Evolutionary conservation across 169 alveolate genomes (phyloP).

Genomic region (Cryptosporidium ubiquitum): DNA sequence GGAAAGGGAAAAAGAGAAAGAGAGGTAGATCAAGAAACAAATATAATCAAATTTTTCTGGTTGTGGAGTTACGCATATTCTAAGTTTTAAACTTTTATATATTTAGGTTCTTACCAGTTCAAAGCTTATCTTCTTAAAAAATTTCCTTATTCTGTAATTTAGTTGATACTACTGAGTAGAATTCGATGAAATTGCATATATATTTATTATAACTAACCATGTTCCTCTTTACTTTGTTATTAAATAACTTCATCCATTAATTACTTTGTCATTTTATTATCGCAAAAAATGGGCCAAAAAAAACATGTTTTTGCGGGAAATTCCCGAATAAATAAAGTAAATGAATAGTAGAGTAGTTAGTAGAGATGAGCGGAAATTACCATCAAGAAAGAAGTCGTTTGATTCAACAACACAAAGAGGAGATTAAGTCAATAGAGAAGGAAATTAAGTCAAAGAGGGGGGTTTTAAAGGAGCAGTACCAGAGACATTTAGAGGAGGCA

Average conservation of each 20-base stretch:
- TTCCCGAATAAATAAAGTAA: background rate
- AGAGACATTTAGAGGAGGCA: constrained; percentile 20
- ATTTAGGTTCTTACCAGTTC: background rate
- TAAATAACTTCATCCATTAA: background rate
- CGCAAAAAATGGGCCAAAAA: background rate
- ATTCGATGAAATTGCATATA: background rate
- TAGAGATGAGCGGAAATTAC: constrained; percentile 26
- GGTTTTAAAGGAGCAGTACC: constrained; percentile 23
- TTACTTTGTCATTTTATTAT: background rate
- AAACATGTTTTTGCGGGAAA: constrained; percentile 16
- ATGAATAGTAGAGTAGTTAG: background rate
- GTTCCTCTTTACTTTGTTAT: background rate
- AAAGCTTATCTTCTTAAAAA: background rate
- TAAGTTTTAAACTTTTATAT: too few relatives aligned
- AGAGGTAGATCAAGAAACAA: too few relatives aligned
- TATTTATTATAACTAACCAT: too few relatives aligned
- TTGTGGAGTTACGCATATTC: background rate
- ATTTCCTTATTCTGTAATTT: background rate
- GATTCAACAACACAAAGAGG: constrained; percentile 65
- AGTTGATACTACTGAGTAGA: background rate
- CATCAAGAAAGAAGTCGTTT: constrained; percentile 73
- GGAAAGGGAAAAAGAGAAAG: background rate
- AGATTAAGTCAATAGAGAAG: constrained; percentile 46
- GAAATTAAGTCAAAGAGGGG: constrained; percentile 63
- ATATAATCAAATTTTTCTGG: background rate